A percentile compares a stretch with the other conserved stretches of the same genome.
phyloP scores from a whole-genome alignment of 1,284 basidiomycete genomes.

The Austroboletus olivaceoglutinosus region DNA sequence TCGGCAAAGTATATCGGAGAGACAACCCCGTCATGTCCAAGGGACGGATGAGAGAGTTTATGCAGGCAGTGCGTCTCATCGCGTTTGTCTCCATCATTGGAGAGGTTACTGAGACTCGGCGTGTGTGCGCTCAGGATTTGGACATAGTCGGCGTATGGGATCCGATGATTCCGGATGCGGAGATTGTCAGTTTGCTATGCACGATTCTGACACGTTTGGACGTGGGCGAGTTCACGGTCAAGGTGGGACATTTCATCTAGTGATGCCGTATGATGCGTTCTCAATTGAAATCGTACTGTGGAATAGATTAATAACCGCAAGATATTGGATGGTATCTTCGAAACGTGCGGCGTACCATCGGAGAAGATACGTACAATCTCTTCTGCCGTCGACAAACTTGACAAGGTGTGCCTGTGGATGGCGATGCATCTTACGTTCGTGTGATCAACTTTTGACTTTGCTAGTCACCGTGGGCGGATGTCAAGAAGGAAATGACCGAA shows the following conservation, averaged over 20 bases:
- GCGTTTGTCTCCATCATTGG: constrained; percentile 11
- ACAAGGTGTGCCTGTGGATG: constrained; percentile 65
- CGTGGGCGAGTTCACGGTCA: constrained; percentile 92
- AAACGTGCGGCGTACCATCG: constrained; percentile 90
- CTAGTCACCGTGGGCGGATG: neutral
- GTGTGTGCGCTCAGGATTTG: constrained; percentile 61
- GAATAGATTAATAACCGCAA: constrained; percentile 91
- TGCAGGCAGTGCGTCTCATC: constrained; percentile 94
- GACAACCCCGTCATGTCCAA: constrained; percentile 98
- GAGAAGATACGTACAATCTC: constrained; percentile 96
- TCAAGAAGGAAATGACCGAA: constrained; percentile 64
- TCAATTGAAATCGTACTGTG: neutral
- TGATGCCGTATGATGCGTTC: neutral
- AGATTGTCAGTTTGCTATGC: constrained; percentile 82
- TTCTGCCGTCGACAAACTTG: constrained; percentile 97
- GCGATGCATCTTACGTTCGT: neutral
- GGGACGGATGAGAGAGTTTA: constrained; percentile 98
- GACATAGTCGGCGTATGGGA: constrained; percentile 96
- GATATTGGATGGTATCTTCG: constrained; percentile 96
- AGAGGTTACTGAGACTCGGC: neutral
- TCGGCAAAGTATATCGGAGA: constrained; percentile 96
- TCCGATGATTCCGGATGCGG: constrained; percentile 96
- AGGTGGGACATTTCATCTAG: constrained; percentile 49
- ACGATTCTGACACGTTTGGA: constrained; percentile 83
- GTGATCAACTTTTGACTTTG: neutral